Percentiles rank a stretch among this genome's conserved stretches.
Conservation (phyloP, 2,329 filamentous ascomycete genomes). For the Ramichloridium luteum region DNA sequence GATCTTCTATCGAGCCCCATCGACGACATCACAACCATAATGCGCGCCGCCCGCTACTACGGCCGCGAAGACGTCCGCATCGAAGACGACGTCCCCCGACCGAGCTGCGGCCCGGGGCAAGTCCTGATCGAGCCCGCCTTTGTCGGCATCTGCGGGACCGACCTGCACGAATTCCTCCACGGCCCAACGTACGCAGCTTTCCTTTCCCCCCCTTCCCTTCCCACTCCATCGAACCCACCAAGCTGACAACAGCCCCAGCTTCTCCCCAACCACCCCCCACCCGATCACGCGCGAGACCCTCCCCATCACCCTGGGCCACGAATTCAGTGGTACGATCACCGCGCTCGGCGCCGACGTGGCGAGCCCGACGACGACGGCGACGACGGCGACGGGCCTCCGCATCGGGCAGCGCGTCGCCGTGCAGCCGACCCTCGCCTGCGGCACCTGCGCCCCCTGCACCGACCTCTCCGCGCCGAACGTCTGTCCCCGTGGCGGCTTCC, state of each 20-base stretch:
- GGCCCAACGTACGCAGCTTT: conserved; percentile 22
- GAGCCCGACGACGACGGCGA: no score
- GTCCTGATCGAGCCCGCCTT: conserved; percentile 35
- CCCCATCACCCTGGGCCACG: conserved; percentile 51
- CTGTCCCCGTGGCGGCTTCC: conserved; percentile 44
- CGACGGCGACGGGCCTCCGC: conserved; percentile 34
- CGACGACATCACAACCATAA: conserved; percentile 23
- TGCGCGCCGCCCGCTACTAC: conserved; percentile 45
- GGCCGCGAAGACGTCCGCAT: conserved; percentile 44
- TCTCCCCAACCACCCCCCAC: conserved; percentile 42
- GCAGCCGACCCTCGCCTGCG: conserved; percentile 48
- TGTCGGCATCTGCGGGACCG: conserved; percentile 43
- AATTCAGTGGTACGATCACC: conserved; percentile 49
- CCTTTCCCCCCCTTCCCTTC: neutral
- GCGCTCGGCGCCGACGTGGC: conserved; percentile 39
- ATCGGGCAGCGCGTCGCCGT: conserved; percentile 47
- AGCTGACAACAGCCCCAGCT: conserved; percentile 27
- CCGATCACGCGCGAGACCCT: conserved; percentile 44
- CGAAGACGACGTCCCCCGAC: conserved; percentile 37
- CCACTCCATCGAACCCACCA: neutral
- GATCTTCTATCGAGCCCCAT: no score
- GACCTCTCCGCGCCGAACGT: conserved; percentile 44
- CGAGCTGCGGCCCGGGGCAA: conserved; percentile 38
- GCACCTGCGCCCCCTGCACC: conserved; percentile 43
- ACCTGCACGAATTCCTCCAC: conserved; percentile 23